Conservation (phyloP, 495 filamentous ascomycete species). For the Penicillium chermesinum region DNA sequence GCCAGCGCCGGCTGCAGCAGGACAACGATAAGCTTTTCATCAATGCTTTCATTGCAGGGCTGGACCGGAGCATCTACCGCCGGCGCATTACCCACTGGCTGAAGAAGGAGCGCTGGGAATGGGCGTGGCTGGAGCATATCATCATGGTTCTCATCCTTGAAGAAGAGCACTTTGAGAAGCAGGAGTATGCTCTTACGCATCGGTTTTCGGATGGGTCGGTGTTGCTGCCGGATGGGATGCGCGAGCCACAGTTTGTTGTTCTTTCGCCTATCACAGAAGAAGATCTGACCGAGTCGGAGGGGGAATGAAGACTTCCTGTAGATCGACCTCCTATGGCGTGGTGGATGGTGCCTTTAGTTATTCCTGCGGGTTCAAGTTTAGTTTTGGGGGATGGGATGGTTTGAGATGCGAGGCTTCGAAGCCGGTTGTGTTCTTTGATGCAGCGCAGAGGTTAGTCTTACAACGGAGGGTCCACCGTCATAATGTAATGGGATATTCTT, state of each 20-base stretch:
- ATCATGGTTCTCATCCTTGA: constrained; percentile 7
- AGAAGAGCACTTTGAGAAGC: constrained; percentile 13
- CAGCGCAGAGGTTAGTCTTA: too few species aligned
- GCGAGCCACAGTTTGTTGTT: constrained; percentile 1
- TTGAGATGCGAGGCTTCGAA: too few species aligned
- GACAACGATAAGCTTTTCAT: not conserved
- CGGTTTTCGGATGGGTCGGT: constrained; percentile 12
- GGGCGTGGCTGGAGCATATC: constrained; percentile 10
- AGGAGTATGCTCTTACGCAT: constrained; percentile 13
- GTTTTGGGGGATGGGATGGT: too few species aligned
- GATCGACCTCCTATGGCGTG: too few species aligned
- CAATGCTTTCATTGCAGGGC: constrained; percentile 7
- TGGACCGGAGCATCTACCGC: constrained; percentile 9
- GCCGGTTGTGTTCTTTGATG: too few species aligned
- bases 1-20: not conserved
- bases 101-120: constrained; percentile 7
- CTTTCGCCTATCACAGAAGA: constrained; percentile 14
- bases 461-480: too few species aligned
- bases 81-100: constrained; percentile 13
- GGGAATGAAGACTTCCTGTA: not conserved
- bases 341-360: not conserved
- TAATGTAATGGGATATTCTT: too few species aligned
- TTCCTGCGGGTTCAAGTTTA: not conserved
- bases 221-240: constrained; percentile 9
- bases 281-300: constrained; percentile 12